These are phyloP conservation scores for Hymenoscyphus fructigenus DNA, from an alignment of 2,329 filamentous ascomycete species.

Conservation along the genomic window DNA sequence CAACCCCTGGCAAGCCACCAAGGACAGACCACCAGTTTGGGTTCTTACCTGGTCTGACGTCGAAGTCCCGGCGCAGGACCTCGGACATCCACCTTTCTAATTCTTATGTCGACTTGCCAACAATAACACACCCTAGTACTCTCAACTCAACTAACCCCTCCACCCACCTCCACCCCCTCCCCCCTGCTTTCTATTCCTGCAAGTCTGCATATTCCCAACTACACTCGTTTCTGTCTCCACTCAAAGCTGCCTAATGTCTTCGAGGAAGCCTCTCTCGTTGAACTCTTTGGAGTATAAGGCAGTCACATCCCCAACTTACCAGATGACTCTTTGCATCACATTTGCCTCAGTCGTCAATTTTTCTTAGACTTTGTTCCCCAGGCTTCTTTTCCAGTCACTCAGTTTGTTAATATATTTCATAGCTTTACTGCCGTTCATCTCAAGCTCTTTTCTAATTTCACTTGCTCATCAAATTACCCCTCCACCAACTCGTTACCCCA, in stretches of 20 bases:
- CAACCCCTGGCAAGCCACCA: slow-evolving; percentile 22
- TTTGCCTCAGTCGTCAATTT: slow-evolving; percentile 25
- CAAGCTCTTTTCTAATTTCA: slow-evolving; percentile 20
- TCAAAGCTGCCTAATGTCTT: slow-evolving; percentile 33
- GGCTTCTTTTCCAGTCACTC: slow-evolving; percentile 32
- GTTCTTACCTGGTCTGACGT: slow-evolving; percentile 17
- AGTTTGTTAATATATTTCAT: slow-evolving; percentile 35
- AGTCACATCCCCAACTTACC: slow-evolving; percentile 30
- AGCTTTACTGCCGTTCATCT: slow-evolving; percentile 25
- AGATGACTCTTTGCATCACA: slow-evolving; percentile 36
- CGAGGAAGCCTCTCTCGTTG: slow-evolving; percentile 21
- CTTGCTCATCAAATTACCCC: slow-evolving; percentile 11
- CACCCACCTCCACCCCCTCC: slow-evolving; percentile 8
- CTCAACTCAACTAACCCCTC: slow-evolving; percentile 24
- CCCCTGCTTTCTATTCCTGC: slow-evolving; percentile 30
- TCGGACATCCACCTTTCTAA: slow-evolving; percentile 15
- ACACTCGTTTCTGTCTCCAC: slow-evolving; percentile 21
- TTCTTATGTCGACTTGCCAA: slow-evolving; percentile 18
- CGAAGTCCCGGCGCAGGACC: slow-evolving; percentile 19
- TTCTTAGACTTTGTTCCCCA: slow-evolving; percentile 32
- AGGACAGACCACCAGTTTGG: slow-evolving; percentile 33
- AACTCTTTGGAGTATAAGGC: slow-evolving; percentile 34
- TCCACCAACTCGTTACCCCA: slow-evolving; percentile 20
- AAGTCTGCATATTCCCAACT: slow-evolving; percentile 33
- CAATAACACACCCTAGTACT: slow-evolving; percentile 24